A percentile compares a stretch with the other conserved stretches of the same genome.
These are phyloP conservation scores for Haplosporangium sp. DNA, from an alignment of 371 early-diverging fungal genomes.

Conservation along the genomic window DNA sequence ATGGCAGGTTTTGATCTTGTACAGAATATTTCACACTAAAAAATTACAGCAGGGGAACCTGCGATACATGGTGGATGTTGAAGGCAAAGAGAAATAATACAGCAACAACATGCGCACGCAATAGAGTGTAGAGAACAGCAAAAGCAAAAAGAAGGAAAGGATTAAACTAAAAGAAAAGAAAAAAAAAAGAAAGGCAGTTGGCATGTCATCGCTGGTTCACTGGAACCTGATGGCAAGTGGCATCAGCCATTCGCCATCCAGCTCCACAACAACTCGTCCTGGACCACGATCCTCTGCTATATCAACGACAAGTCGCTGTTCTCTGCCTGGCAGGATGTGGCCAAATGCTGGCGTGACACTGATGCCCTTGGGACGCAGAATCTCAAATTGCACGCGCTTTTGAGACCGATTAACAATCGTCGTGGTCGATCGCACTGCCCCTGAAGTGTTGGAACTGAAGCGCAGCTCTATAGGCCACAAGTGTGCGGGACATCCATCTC, in stretches of 20 bases:
- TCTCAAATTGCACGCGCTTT: conserved; percentile 34
- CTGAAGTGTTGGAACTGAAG: conserved; percentile 22
- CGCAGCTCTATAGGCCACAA: conserved; percentile 39
- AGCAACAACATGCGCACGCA: too few relatives aligned
- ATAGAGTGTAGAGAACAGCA: not conserved
- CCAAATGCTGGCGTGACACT: conserved; percentile 32
- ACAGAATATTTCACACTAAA: not conserved
- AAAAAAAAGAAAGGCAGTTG: not conserved
- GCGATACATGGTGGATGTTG: too few relatives aligned
- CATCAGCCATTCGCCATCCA: conserved; percentile 37
- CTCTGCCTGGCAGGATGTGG: conserved; percentile 27
- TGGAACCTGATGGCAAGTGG: conserved; percentile 32
- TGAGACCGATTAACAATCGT: conserved; percentile 38
- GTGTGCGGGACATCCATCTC: conserved; percentile 33
- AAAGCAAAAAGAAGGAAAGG: not conserved
- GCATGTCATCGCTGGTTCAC: not conserved
- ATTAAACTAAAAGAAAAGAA: not conserved
- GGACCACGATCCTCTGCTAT: conserved; percentile 37
- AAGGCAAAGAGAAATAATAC: too few relatives aligned
- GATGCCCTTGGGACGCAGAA: conserved; percentile 29
- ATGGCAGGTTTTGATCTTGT: not conserved
- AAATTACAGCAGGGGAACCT: not conserved
- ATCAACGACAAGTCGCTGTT: conserved; percentile 30
- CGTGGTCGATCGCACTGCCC: conserved; percentile 27
- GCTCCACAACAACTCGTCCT: conserved; percentile 38